Percentiles rank a stretch among this genome's conserved stretches.
These are phyloP conservation scores for Vaccinium vitisidaea DNA, from an alignment of 148 eudicot species.

Conservation along the genomic window DNA sequence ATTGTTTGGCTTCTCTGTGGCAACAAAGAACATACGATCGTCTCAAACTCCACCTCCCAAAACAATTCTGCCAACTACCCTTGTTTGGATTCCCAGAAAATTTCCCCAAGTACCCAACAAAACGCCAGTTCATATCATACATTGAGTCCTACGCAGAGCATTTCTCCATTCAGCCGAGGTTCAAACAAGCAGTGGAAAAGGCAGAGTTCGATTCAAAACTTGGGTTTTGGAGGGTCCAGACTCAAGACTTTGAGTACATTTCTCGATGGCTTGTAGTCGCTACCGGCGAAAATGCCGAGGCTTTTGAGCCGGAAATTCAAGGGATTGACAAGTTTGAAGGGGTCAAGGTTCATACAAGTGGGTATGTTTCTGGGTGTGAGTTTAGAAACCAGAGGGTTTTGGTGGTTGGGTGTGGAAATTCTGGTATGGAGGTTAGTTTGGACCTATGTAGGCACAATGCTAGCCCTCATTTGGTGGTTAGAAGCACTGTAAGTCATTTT, in stretches of 20 bases:
- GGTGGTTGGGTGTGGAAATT: slow-evolving; percentile 95
- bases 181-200: slow-evolving; percentile 48
- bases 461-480: slow-evolving; percentile 65
- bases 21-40: slow-evolving; percentile 74
- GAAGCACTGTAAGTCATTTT: slow-evolving; percentile 63
- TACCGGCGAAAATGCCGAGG: slow-evolving; percentile 96
- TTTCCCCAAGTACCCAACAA: slow-evolving; percentile 82
- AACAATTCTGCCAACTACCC: slow-evolving; percentile 84
- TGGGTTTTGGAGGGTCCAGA: slow-evolving; percentile 52
- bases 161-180: slow-evolving; percentile 53
- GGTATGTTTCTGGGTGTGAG: slow-evolving; percentile 56
- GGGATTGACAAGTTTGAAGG: slow-evolving; percentile 72
- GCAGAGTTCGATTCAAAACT: slow-evolving; percentile 41
- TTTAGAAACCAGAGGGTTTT: slow-evolving; percentile 60
- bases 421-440: slow-evolving; percentile 90
- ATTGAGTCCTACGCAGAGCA: slow-evolving; percentile 65
- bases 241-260: slow-evolving; percentile 37
- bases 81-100: slow-evolving; percentile 51
- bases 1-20: slow-evolving; percentile 96
- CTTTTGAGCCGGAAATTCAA: slow-evolving; percentile 60
- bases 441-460: slow-evolving; percentile 78
- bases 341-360: slow-evolving; percentile 59
- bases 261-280: slow-evolving; percentile 79
- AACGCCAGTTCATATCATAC: slow-evolving; percentile 71
- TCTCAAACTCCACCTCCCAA: slow-evolving; percentile 85